phyloP scores from a whole-genome alignment of 306 rosid genomes.

The Quercus cerris region DNA sequence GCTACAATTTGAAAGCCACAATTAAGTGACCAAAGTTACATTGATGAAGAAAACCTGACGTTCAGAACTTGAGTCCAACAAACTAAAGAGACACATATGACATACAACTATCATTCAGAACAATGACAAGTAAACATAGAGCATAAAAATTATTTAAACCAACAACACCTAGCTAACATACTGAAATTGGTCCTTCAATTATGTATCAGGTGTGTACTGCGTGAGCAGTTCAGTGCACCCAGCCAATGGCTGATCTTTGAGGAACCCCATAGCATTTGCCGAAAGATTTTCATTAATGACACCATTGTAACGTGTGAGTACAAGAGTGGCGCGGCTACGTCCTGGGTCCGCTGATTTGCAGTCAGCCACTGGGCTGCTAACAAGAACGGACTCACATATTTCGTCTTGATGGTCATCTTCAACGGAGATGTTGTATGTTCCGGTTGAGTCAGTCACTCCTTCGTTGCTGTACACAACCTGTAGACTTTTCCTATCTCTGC shows the following conservation, averaged over 20 bases:
- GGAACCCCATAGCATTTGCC: conserved; percentile 68
- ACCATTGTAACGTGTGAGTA: conserved; percentile 60
- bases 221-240: conserved; percentile 37
- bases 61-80: too few relatives aligned
- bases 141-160: neutral
- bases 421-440: conserved; percentile 47
- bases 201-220: conserved; percentile 34
- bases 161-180: neutral
- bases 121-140: neutral
- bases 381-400: conserved; percentile 40
- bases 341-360: conserved; percentile 48
- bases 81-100: neutral
- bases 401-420: conserved; percentile 55
- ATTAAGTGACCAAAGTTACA: neutral
- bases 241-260: conserved; percentile 40
- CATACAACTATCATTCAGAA: neutral
- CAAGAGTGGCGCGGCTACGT: conserved; percentile 43
- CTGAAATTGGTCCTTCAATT: neutral
- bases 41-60: too few relatives aligned
- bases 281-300: conserved; percentile 33
- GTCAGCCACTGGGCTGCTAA: conserved; percentile 39
- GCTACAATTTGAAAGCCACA: neutral
- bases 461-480: conserved; percentile 28
- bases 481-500: conserved; percentile 44
- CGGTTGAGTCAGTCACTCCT: conserved; percentile 41